Evolutionary conservation across 768 basidiomycete species (phyloP), one percentile per base, ranked within the genome.

Genomic region (Astraeus odoratus): DNA sequence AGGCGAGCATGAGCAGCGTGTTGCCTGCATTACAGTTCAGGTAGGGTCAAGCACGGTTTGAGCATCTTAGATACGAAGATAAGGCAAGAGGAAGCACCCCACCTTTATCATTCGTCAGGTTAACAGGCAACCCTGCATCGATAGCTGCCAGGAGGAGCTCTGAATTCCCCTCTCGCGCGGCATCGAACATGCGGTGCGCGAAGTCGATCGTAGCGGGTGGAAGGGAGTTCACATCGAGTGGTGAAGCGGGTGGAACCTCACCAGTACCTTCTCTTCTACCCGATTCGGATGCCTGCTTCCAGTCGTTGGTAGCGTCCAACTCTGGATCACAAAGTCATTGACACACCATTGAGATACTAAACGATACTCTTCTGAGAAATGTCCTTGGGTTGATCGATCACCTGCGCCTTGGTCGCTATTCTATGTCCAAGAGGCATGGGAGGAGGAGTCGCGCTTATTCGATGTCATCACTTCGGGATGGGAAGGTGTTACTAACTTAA

Each of bases 81-180:
- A 15, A 38, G n/a, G 20, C 5, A 22, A 22, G 8, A 4, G 18
- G 1, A 13, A 0, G 20, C 10, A 23, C 26, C 15, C 40, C 24
- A 78, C 84, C 85, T 70, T 84, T 76, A 36, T 74, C 67, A 49
- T 89, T 88, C 13, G 83, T 82, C 42, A 90, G 71, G 58, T 90
- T 83, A 3, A 72, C 60, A 1, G 86, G 84, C 13, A 89, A 65
- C 3, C 87, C 86, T 1, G 77, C 76, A 48, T 83, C 77, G 41
- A 88, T 57, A 19, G 84, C 82, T 26, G 74, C 70, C 30, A 79
- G 48, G 8, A 89, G 68, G 2, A 80, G 51, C 15, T 67, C 67
- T 0, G 67, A 47, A 49, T 81, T 66, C 3, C 85, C 84, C 3
- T 66, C 59, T 7, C 86, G 76, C 6, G 83, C 86, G 6, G 82